phyloP scores from a whole-genome alignment of 441 rosid species.

The Syzygium syzygioides region DNA sequence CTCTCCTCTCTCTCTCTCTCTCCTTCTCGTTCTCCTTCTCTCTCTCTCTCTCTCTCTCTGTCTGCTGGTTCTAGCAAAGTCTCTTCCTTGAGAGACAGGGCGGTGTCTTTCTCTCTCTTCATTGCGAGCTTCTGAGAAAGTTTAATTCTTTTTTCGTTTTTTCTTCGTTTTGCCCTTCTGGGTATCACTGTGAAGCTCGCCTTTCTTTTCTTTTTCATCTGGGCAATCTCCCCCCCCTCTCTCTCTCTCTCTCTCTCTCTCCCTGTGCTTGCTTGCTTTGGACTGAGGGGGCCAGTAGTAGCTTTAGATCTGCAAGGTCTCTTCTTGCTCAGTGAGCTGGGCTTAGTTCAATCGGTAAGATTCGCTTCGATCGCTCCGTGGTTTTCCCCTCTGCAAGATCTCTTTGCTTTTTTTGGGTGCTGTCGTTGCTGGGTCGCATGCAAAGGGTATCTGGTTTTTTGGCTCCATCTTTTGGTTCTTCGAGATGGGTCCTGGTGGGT shows the following conservation, averaged over 20 bases:
- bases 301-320: slow-evolving; percentile 1
- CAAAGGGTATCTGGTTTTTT: neutral
- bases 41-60: slow-evolving; percentile 7
- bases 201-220: neutral
- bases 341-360: slow-evolving; percentile 1
- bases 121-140: neutral
- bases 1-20: neutral
- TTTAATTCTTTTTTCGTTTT: neutral
- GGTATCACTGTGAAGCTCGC: neutral
- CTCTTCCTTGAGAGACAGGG: neutral
- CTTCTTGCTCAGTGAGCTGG: neutral
- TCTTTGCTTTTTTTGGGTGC: neutral
- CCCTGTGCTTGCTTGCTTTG: neutral
- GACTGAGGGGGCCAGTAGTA: neutral
- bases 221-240: neutral
- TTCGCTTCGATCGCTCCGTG: neutral
- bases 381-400: neutral
- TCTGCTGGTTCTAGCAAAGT: neutral
- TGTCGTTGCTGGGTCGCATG: neutral
- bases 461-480: neutral
- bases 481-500: neutral
- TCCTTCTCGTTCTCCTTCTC: neutral
- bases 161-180: neutral
- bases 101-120: neutral
- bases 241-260: neutral